Conservation (phyloP, 164 flowering plant species). For the grape (Vitis vinifera) region ASM3070453v1 NC_081811.1:25298001-25298500, state of each 20-base stretch:
- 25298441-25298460: too few relatives aligned
- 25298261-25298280: too few relatives aligned
- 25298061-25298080: constrained; percentile 76
- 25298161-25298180: constrained; percentile 40
- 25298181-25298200: constrained; percentile 52
- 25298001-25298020: constrained; percentile 66
- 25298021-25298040: constrained; percentile 78
- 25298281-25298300: too few relatives aligned
- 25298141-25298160: constrained; percentile 4
- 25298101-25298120: not conserved
- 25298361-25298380: too few relatives aligned
- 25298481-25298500: too few relatives aligned
- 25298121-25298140: not conserved
- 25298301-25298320: constrained; percentile 4
- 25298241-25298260: too few relatives aligned
- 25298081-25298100: not conserved
- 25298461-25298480: too few relatives aligned
- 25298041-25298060: constrained; percentile 69
- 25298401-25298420: too few relatives aligned
- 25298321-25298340: too few relatives aligned
- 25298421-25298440: too few relatives aligned
- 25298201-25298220: constrained; percentile 24
- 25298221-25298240: constrained; percentile 36
- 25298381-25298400: too few relatives aligned
- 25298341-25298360: too few relatives aligned